Evolutionary conservation across 169 alveolate species (phyloP), one percentile per base, ranked within the genome.

Genomic region (Plasmodium sp.): DNA sequence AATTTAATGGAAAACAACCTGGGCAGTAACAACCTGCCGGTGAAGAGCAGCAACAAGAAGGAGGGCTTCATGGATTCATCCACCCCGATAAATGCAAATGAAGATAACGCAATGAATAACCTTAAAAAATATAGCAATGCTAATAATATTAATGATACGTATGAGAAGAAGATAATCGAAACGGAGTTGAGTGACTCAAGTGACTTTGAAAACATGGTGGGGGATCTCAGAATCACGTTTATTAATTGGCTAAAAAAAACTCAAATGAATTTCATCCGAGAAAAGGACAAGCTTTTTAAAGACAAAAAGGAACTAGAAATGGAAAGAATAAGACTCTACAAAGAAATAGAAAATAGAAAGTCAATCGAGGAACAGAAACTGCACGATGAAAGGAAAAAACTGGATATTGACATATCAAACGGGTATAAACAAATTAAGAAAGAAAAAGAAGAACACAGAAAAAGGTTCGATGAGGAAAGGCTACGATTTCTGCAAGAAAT

Each of bases 171-270:
- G 43, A 80, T 92, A 51, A 92, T 92, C n/a, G 95, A 92, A 73
- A 92, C 83, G 16, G 95, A 92, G 41, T 73, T 92, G 77, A 92
- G 81, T 72, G 95, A 92, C 81, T 56, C 95, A 2, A 98, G 97
- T 36, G 98, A 97, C 73, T 97, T 97, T 82, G 98, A 97, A 84
- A 91, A 83, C 16, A 96, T 97, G 98, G 98, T 97, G n/a, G 96
- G 97, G 67, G 98, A 97, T 94, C 84, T 97, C 90, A 84, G 98
- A 56, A 93, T 98, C 67, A 96, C 98, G 18, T 97, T 97, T 96
- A 93, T 96, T 4, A 83, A 96, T 84, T 97, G 98, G 98, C 93
- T 97, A 75, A 97, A 96, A 84, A 97, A 97, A 85, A 95, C 98
- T 1, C 98, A 97, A 54, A 92, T 95, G 82, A 95, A 95, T 81